These are phyloP conservation scores for Rhodamnia rubescens DNA, from an alignment of 345 rosid species.

Conservation along the genomic window DNA sequence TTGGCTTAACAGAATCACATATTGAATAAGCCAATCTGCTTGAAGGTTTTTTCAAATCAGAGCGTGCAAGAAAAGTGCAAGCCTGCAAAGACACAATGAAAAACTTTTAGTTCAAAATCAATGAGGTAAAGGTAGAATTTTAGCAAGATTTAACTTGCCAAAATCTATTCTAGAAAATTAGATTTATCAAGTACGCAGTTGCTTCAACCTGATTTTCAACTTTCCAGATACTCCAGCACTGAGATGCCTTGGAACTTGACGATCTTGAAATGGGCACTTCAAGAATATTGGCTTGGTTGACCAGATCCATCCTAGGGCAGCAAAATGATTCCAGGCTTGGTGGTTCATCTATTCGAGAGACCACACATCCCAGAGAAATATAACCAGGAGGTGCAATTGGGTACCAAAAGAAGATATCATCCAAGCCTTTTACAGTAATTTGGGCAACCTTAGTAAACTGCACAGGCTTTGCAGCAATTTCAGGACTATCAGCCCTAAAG, in stretches of 20 bases:
- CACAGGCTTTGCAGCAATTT: slow-evolving; percentile 80
- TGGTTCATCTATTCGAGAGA: slow-evolving; percentile 62
- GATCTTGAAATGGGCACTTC: slow-evolving; percentile 80
- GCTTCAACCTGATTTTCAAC: slow-evolving; percentile 90
- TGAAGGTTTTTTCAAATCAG: slow-evolving; percentile 83
- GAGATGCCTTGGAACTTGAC: slow-evolving; percentile 60
- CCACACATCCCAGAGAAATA: slow-evolving; percentile 85
- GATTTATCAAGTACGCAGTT: not conserved
- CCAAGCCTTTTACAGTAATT: slow-evolving; percentile 72
- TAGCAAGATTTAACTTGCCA: not conserved
- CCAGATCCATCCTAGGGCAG: slow-evolving; percentile 95
- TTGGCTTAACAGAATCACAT: slow-evolving; percentile 84
- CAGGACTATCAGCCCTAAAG: slow-evolving; percentile 69
- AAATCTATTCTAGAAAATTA: not conserved
- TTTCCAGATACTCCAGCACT: slow-evolving; percentile 97
- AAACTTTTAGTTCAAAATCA: not conserved
- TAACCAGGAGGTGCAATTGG: slow-evolving; percentile 98
- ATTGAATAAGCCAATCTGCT: slow-evolving; percentile 63
- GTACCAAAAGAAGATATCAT: slow-evolving; percentile 90
- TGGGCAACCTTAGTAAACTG: slow-evolving; percentile 81
- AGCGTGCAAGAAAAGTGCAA: slow-evolving; percentile 87
- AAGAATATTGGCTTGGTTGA: slow-evolving; percentile 66
- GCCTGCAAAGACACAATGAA: slow-evolving; percentile 39
- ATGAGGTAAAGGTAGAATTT: not conserved
- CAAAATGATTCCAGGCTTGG: slow-evolving; percentile 57